These are phyloP conservation scores for Ramaria sp. DNA, from an alignment of 768 basidiomycete species.

Conservation along the genomic window DNA sequence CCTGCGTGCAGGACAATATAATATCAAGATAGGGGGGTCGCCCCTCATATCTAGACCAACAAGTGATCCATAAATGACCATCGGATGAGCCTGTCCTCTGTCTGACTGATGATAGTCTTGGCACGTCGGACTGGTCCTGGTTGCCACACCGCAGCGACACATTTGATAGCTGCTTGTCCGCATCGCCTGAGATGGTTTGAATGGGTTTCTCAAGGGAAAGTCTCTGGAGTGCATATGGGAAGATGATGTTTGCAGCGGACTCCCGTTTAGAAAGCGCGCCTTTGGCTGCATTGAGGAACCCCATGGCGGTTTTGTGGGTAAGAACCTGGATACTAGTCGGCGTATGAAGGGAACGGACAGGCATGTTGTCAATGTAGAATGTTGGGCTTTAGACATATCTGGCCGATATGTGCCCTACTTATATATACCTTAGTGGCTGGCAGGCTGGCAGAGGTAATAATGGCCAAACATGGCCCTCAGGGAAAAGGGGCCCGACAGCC, in stretches of 20 bases:
- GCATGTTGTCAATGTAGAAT: conserved; percentile 6
- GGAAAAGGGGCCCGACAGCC: too few species aligned
- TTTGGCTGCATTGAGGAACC: conserved; percentile 30
- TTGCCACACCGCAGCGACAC: conserved; percentile 14
- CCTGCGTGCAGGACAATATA: conserved; percentile 48
- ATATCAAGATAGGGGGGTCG: conserved; percentile 31
- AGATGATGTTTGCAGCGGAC: conserved; percentile 36
- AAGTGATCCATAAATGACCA: conserved; percentile 36
- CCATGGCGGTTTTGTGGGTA: conserved; percentile 27
- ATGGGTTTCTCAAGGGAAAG: conserved; percentile 26
- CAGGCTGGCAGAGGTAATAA: too few species aligned
- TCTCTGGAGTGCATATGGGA: conserved; percentile 36
- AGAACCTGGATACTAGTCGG: conserved; percentile 17
- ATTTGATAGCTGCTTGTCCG: conserved; percentile 22
- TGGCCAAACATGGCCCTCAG: too few species aligned
- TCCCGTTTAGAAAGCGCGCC: conserved; percentile 24
- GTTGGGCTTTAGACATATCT: conserved; percentile 10
- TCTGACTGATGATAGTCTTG: conserved; percentile 10
- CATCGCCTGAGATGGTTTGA: conserved; percentile 16
- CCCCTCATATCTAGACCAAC: conserved; percentile 25
- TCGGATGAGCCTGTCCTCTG: conserved; percentile 11
- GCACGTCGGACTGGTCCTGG: conserved; percentile 22
- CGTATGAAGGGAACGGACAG: conserved; percentile 7
- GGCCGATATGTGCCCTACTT: too few species aligned
- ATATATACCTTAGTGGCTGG: too few species aligned